Conservation (phyloP, 192 early-diverging fungal genomes). For the Umbelopsis isabellina region DNA sequence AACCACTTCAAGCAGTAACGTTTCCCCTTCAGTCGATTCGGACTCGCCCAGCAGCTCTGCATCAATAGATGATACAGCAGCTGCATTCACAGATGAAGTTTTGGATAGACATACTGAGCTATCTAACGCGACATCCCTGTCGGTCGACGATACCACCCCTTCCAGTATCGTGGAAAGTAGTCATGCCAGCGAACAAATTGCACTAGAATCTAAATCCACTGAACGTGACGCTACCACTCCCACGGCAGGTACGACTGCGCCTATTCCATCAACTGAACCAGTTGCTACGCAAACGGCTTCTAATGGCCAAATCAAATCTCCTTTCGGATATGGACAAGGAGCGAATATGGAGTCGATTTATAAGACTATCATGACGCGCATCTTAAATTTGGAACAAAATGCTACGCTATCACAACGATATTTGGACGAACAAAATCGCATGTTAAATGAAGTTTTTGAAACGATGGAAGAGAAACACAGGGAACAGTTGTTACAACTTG, state of each 20-base stretch:
- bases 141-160: too few species aligned
- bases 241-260: constrained; percentile 23
- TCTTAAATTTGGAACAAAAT: constrained; percentile 79
- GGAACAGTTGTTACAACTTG: constrained; percentile 64
- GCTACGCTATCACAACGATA: constrained; percentile 74
- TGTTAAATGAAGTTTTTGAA: constrained; percentile 66
- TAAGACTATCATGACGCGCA: constrained; percentile 89
- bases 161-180: too few species aligned
- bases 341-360: constrained; percentile 76
- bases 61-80: too few species aligned
- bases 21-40: too few species aligned
- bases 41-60: too few species aligned
- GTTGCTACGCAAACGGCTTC: constrained; percentile 21
- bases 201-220: too few species aligned
- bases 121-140: too few species aligned
- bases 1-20: too few species aligned
- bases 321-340: constrained; percentile 23
- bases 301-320: background rate
- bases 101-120: too few species aligned
- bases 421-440: constrained; percentile 76
- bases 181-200: too few species aligned
- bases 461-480: constrained; percentile 63
- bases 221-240: background rate
- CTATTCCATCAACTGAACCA: constrained; percentile 26
- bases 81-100: too few species aligned